These are phyloP conservation scores for Crithidia fasciculata DNA, from an alignment of 208 protist species.

Conservation along the genomic window DNA sequence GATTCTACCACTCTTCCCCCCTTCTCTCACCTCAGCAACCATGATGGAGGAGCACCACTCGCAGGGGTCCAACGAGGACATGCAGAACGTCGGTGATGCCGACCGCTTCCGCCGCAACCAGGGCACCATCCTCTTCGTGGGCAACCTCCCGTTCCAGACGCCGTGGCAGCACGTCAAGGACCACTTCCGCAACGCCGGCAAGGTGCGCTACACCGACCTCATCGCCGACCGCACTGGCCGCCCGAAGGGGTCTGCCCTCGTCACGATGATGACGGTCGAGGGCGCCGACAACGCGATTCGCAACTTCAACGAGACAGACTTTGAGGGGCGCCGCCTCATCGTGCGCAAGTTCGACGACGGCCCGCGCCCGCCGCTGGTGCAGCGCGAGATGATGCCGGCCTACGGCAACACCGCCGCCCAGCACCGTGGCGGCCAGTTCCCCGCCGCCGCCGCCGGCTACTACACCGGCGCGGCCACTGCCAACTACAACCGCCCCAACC, in stretches of 20 bases:
- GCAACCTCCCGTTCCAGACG: conserved; percentile 87
- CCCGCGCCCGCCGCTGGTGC: conserved; percentile 72
- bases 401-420: conserved; percentile 40
- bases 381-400: conserved; percentile 78
- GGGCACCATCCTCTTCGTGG: conserved; percentile 86
- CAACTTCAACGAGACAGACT: conserved; percentile 87
- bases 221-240: conserved; percentile 74
- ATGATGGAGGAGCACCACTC: conserved; percentile 49
- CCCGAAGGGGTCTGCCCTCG: conserved; percentile 86
- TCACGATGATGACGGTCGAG: conserved; percentile 80
- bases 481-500: conserved; percentile 26
- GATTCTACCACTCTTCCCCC: background rate
- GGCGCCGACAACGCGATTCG: conserved; percentile 74
- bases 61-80: conserved; percentile 34
- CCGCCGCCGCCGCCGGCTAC: conserved; percentile 22
- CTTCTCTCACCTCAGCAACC: conserved; percentile 6
- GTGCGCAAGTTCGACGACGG: conserved; percentile 86
- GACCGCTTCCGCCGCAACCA: conserved; percentile 56
- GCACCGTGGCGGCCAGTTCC: conserved; percentile 26
- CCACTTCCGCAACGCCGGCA: conserved; percentile 81
- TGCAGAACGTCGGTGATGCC: conserved; percentile 27
- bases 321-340: conserved; percentile 88
- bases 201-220: conserved; percentile 88
- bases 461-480: conserved; percentile 18
- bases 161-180: conserved; percentile 92